Base-by-base conservation (phyloP, 2,329 filamentous ascomycete species). In the Nannizziopsis barbatae region DNA sequence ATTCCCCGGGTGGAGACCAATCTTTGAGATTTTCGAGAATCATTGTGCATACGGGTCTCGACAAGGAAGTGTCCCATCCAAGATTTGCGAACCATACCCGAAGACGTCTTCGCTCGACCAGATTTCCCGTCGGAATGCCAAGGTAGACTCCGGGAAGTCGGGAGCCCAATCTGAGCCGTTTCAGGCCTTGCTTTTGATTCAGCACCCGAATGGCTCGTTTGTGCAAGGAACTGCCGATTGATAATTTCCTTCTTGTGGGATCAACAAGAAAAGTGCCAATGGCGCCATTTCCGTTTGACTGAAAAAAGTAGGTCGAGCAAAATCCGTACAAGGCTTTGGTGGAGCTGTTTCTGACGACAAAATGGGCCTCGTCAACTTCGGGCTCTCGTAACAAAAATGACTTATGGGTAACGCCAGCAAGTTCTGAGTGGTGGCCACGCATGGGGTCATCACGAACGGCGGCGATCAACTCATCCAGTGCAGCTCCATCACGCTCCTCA, bases 251-350 rank as follows among this genome's bases (percentile, higher is more conserved):
- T 59, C 93, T 83, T 3, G 76, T 71, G 0, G 90, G 89, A 56
- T 95, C 89, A 33, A 96, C 90, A 53, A 95, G 84, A n/a, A 96
- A 74, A 2, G 86, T 80, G 0, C 84, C 88, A 44, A 96, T 80
- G 14, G 87, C 82, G 12, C 86, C 87, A 3, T 81, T 81, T 5
- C 76, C 76, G 2, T 73, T 81, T n/a, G 70, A 74, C 36, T 79
- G 79, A 60, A 84, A 80, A 62, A 79, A 88, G 62, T 94, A 95
- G 0, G 88, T 94, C 0, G 88, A 84, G 59, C 85, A 90, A 65
- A 95, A 96, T 1, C 89, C 89, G 60, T 95, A 95, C 0, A 96
- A 69, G 0, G 86, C 86, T 53, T 87, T 83, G 0, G 89, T 96
- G 63, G 85, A 94, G 68, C 86, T 93, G 62, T 95, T 96, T 15